Percentiles rank a stretch among this genome's conserved stretches.
phyloP scores from a whole-genome alignment of 805 yeast species.

The Teunomyces kruisii region DNA sequence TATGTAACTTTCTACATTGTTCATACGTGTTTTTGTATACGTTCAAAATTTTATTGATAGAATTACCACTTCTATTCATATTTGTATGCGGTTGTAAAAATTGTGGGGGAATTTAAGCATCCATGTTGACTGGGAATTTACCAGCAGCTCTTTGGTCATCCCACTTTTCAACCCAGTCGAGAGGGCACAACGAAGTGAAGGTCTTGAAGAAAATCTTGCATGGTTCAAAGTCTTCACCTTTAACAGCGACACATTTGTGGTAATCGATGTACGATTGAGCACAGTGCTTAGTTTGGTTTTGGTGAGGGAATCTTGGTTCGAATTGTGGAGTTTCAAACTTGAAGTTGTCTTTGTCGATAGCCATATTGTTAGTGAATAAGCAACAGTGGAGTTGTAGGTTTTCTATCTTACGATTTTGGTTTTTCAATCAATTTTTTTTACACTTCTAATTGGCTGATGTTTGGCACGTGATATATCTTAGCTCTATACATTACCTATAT shows the following conservation, averaged over 20 bases:
- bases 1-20: conserved; percentile 28
- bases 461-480: conserved; percentile 4
- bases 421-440: conserved; percentile 8
- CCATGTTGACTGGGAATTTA: conserved; percentile 43
- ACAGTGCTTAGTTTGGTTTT: conserved; percentile 97
- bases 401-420: conserved; percentile 12
- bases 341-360: conserved; percentile 28
- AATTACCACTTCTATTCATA: background rate
- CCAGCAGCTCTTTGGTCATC: conserved; percentile 75
- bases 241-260: conserved; percentile 93
- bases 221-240: conserved; percentile 98
- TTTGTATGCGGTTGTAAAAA: background rate
- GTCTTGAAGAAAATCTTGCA: conserved; percentile 94
- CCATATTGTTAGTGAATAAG: conserved; percentile 14
- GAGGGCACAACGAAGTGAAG: conserved; percentile 81
- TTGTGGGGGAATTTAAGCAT: conserved; percentile 6
- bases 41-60: conserved; percentile 2
- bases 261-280: conserved; percentile 97
- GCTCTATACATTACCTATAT: background rate
- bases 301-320: conserved; percentile 95
- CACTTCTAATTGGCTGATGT: conserved; percentile 9
- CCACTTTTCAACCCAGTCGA: conserved; percentile 85
- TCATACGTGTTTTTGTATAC: background rate
- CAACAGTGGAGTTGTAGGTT: conserved; percentile 2
- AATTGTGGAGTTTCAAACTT: conserved; percentile 49